Percentiles rank a stretch among this genome's conserved stretches.
phyloP scores from a whole-genome alignment of 257 asterid species.

The Buddleja alternifolia region DNA sequence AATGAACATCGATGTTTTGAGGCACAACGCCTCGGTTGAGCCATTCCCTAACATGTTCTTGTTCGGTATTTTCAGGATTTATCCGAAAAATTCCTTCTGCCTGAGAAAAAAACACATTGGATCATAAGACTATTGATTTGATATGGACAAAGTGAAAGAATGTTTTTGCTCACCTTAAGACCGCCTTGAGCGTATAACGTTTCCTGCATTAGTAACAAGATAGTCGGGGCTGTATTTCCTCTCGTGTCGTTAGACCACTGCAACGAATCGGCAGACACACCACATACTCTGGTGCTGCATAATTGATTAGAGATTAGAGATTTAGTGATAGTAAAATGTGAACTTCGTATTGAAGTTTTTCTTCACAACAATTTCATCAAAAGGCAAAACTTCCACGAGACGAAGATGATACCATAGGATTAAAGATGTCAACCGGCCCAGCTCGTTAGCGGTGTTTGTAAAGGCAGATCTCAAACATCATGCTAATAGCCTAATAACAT shows the following conservation, averaged over 20 bases:
- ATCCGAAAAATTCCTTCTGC: slow-evolving; percentile 94
- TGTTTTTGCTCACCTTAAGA: slow-evolving; percentile 51
- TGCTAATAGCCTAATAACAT: no score
- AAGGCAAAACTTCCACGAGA: neutral
- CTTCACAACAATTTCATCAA: neutral
- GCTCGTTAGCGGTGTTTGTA: no score
- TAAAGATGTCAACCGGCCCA: no score
- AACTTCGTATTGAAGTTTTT: neutral
- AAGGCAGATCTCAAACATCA: no score
- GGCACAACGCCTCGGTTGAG: slow-evolving; percentile 84
- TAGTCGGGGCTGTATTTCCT: slow-evolving; percentile 86
- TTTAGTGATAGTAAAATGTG: slow-evolving; percentile 4
- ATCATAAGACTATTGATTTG: slow-evolving; percentile 10
- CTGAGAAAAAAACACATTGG: slow-evolving; percentile 35
- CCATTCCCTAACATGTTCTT: slow-evolving; percentile 72
- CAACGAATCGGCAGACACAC: slow-evolving; percentile 91
- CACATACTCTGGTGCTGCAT: slow-evolving; percentile 77
- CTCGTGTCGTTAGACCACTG: slow-evolving; percentile 84
- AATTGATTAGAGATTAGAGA: slow-evolving; percentile 15
- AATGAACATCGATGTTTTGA: slow-evolving; percentile 74
- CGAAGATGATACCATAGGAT: neutral
- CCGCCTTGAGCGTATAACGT: slow-evolving; percentile 71
- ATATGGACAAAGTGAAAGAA: neutral
- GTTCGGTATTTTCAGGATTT: slow-evolving; percentile 83
- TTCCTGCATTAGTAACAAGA: slow-evolving; percentile 77